Evolutionary conservation across 768 basidiomycete species (phyloP), one percentile per base, ranked within the genome.

Genomic region (Neoboletus magnificus): DNA sequence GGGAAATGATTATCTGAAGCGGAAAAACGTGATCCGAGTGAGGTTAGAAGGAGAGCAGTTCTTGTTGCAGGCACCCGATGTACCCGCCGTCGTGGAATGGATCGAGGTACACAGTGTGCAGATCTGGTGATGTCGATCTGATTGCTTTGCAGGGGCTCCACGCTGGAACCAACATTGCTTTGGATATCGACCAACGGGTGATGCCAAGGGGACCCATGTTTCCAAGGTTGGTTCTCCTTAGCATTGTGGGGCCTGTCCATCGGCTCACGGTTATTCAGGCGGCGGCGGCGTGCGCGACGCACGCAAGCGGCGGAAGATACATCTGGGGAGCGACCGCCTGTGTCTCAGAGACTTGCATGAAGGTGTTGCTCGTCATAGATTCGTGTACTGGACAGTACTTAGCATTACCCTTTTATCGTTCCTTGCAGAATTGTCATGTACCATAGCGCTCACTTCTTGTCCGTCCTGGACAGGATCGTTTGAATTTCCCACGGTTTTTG

Each of bases 11-110:
- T 99, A 99, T 73, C 36, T 84, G 60, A 98, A 98, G 79, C 78
- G 94, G 59, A 88, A 84, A 76, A 91, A 98, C 69, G 96, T 98
- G 43, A 93, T 98, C 33, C 80, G 97, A 22, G 83, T 98, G 29
- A 75, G 96, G 54, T 76, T 93, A 60, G 93, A 97, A 69, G 97
- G 96, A 13, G 92, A 98, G 76, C 97, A 99, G 74, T 99, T 99
- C 73, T 75, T 99, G 62, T 64, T 99, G 62, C 96, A 99, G 73
- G 91, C 91, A 3, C 82, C 79, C 48, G 87, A 90, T 66, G 86
- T 93, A 37, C 79, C 84, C 42, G 83, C 85, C 27, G 95, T 98
- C 2, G 91, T 98, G 52, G 84, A 88, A 51, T 95, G 96, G 93
- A 95, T 99, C 58, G 96, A 99, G 85, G 92, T 93, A 62, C 54